phyloP scores from a whole-genome alignment of 306 rosid species.

The Dryas drummondii region DNA sequence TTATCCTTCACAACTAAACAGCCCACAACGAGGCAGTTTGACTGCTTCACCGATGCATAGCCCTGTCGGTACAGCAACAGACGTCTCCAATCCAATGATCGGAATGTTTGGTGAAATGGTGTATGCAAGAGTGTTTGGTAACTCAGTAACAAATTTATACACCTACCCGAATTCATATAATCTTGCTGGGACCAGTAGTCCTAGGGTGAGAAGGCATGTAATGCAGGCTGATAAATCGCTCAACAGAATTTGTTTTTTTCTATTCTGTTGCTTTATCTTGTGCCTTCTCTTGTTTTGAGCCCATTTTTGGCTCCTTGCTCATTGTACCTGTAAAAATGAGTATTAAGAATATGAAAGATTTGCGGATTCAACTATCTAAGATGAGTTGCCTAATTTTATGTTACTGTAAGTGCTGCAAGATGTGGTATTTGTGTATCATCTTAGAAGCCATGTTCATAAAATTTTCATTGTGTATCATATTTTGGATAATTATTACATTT shows the following conservation, averaged over 20 bases:
- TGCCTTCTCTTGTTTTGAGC: slow-evolving; percentile 72
- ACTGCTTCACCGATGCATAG: slow-evolving; percentile 29
- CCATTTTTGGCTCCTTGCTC: slow-evolving; percentile 7
- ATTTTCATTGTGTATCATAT: too few relatives aligned
- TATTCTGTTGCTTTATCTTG: slow-evolving; percentile 62
- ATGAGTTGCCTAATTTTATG: neutral
- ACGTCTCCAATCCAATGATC: slow-evolving; percentile 37
- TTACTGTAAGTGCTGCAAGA: neutral
- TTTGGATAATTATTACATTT: too few relatives aligned
- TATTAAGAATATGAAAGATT: neutral
- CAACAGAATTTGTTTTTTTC: slow-evolving; percentile 64
- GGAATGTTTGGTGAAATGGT: slow-evolving; percentile 70
- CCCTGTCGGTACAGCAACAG: slow-evolving; percentile 36
- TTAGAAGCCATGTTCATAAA: too few relatives aligned
- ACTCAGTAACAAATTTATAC: slow-evolving; percentile 55
- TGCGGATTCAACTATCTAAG: neutral
- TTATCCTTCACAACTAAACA: slow-evolving; percentile 34
- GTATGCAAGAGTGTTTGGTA: slow-evolving; percentile 71
- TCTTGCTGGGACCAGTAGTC: slow-evolving; percentile 45
- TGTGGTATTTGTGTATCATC: too few relatives aligned
- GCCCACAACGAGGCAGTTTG: slow-evolving; percentile 31
- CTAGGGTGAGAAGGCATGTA: slow-evolving; percentile 68
- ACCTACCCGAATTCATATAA: slow-evolving; percentile 58
- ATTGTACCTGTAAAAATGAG: slow-evolving; percentile 38
- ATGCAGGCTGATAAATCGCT: slow-evolving; percentile 72